Conservation (phyloP, 1,284 basidiomycete species). For the Ustilago bromivora region DNA sequence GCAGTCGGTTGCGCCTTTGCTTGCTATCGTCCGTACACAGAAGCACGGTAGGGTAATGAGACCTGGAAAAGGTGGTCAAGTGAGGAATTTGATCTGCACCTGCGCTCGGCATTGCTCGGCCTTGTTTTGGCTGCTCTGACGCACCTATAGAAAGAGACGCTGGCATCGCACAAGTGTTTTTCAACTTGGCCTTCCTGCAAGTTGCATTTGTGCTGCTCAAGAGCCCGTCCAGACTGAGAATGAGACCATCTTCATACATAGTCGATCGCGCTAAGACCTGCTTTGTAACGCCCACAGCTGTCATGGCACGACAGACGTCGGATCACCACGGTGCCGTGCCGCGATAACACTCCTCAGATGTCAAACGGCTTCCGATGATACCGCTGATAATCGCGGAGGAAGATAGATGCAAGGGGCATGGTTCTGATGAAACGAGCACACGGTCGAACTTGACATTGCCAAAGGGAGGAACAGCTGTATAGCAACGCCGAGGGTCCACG, state of each 20-base stretch:
- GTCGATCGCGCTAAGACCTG: background rate
- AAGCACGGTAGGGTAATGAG: background rate
- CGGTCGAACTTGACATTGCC: background rate
- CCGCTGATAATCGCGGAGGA: background rate
- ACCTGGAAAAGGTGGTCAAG: background rate
- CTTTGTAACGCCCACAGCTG: background rate
- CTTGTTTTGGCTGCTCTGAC: background rate
- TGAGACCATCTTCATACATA: background rate
- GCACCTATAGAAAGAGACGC: background rate
- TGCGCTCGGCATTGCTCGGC: conserved; percentile 33
- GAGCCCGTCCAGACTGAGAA: too few species aligned
- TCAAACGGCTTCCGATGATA: background rate
- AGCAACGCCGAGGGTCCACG: conserved; percentile 1
- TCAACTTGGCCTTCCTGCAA: too few species aligned
- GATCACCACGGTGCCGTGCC: background rate
- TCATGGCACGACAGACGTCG: background rate
- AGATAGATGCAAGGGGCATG: background rate
- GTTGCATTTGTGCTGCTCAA: too few species aligned
- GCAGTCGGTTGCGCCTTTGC: background rate
- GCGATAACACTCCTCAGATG: background rate
- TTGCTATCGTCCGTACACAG: background rate
- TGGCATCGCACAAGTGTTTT: too few species aligned
- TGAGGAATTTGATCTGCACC: conserved; percentile 39
- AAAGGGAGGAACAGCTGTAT: background rate
- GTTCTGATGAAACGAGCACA: background rate